These are phyloP conservation scores for Phaeosphaeriaceae sp. DNA, from an alignment of 2,329 filamentous ascomycete genomes.

Conservation along the genomic window DNA sequence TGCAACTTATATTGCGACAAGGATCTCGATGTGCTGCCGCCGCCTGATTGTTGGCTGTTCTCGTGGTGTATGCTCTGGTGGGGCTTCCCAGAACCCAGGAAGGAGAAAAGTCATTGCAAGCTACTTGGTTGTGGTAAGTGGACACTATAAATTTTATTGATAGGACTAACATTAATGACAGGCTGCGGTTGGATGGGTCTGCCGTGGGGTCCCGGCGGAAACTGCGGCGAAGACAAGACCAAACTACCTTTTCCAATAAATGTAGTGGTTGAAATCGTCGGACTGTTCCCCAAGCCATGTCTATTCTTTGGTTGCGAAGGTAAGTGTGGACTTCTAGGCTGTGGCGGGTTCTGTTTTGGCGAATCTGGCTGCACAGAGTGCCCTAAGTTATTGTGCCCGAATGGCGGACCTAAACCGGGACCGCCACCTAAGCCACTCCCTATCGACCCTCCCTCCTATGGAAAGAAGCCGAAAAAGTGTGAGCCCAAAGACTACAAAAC, in stretches of 20 bases:
- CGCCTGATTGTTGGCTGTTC: conserved; percentile 12
- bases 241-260: conserved; percentile 4
- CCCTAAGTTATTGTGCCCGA: conserved; percentile 22
- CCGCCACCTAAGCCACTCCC: conserved; percentile 8
- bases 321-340: conserved; percentile 20
- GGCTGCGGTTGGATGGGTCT: conserved; percentile 34
- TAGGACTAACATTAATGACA: conserved; percentile 6
- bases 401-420: conserved; percentile 27
- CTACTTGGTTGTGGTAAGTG: conserved; percentile 25
- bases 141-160: too few species aligned
- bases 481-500: conserved; percentile 28
- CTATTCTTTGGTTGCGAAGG: conserved; percentile 21
- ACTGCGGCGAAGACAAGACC: too few species aligned
- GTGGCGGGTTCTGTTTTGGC: conserved; percentile 22
- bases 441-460: background rate
- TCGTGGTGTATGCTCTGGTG: conserved; percentile 10
- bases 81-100: background rate
- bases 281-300: conserved; percentile 19
- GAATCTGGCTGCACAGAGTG: conserved; percentile 20
- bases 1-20: conserved; percentile 9
- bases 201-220: conserved; percentile 24
- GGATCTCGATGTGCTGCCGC: conserved; percentile 1
- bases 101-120: conserved; percentile 15
- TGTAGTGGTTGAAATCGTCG: conserved; percentile 17
- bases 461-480: conserved; percentile 17